Evolutionary conservation across 2,329 filamentous ascomycete species (phyloP).

Genomic region (Cercospora canescens): DNA sequence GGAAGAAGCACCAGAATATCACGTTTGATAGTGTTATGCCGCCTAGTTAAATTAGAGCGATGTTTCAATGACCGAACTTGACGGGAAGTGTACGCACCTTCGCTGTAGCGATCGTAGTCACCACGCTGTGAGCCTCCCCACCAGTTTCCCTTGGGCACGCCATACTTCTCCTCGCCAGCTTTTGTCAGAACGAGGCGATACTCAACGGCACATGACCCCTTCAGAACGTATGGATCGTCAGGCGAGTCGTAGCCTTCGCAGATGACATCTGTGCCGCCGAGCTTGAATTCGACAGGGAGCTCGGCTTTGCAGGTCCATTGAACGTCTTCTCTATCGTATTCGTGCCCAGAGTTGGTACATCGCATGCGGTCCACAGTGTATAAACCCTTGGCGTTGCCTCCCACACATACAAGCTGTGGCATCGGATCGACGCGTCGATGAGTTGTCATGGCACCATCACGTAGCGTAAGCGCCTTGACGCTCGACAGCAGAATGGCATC

Average conservation of each 20-base stretch:
- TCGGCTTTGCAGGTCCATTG: conserved; percentile 85
- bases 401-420: conserved; percentile 73
- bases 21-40: conserved; percentile 1
- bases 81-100: not conserved
- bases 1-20: conserved; percentile 18
- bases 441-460: conserved; percentile 65
- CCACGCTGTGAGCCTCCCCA: not conserved
- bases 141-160: conserved; percentile 5
- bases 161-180: conserved; percentile 51
- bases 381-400: conserved; percentile 59
- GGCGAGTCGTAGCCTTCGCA: conserved; percentile 83
- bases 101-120: not conserved
- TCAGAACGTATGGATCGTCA: conserved; percentile 83
- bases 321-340: conserved; percentile 77
- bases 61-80: not conserved
- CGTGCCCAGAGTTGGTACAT: conserved; percentile 81
- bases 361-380: conserved; percentile 81
- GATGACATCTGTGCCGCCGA: conserved; percentile 84
- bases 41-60: not conserved
- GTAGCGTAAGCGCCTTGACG: conserved; percentile 78
- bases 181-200: conserved; percentile 80
- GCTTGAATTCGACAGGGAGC: conserved; percentile 64
- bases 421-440: conserved; percentile 74
- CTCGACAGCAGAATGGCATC: conserved; percentile 56
- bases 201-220: conserved; percentile 89